Base-by-base conservation (phyloP, 2,329 filamentous ascomycete species). In the Coniochaeta sp. region DNA sequence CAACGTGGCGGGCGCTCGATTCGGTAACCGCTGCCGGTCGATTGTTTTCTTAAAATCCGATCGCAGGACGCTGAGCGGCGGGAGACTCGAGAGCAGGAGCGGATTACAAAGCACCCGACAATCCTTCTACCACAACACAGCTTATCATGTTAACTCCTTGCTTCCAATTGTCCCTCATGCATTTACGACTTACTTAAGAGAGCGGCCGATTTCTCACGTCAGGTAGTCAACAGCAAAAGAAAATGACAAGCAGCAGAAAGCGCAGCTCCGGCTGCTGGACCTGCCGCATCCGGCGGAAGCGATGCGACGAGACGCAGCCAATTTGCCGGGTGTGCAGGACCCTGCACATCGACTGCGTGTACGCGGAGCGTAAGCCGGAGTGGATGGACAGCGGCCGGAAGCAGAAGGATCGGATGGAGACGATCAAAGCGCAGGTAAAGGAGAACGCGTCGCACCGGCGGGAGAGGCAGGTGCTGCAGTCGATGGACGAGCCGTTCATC, bases 271-370 rank as follows among this genome's bases (percentile, higher is more conserved):
- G 76, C 54, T 82, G 78, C 60, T 82, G 77, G 76, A 82, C 77
- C 4, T 83, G 79, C 58, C 73, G 78, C 33, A 68, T 81, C 14
- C 73, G 79, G 24, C 76, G 76, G 56, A 83, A 83, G 60, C 81
- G 80, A 60, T 83, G 79, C 60, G 76, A 81, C 54, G 75, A 79
- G 60, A 66, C 58, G 26, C 71, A 67, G 5, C 77, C 78, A 10
- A 61, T 71, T 10, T 83, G 80, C 61, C 67, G 71, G 6, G 65
- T 61, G 30, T 83, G 79, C 63, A 61, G 64, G 18, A 61, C 65
- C 3, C 70, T 83, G n/a, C 68, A 75, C 33, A 82, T 83, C 51
- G 71, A 69, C 14, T 83, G 80, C 60, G 62, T 77, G 56, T 80
- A 73, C 56, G 64, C 65, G 51, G 68, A 74, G 2, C 62, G 65